Evolutionary conservation across 2,329 filamentous ascomycete genomes (phyloP).

Genomic region (Trichoderma koningiopsis): DNA sequence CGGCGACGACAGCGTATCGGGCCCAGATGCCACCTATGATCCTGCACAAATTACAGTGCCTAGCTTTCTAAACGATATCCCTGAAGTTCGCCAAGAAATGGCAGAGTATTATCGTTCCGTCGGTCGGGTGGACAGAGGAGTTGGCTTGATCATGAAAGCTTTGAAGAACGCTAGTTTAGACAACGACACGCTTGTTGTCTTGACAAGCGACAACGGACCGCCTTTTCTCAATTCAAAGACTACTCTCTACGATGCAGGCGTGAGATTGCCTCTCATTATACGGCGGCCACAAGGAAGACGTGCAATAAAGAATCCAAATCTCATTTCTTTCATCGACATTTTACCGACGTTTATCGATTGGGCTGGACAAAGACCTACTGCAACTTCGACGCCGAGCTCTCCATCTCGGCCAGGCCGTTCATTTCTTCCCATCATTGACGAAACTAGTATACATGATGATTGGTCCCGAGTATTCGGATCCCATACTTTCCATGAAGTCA

Average conservation of each 20-base stretch:
- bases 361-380: background rate
- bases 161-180: conserved; percentile 2
- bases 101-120: conserved; percentile 13
- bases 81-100: conserved; percentile 7
- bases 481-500: conserved; percentile 12
- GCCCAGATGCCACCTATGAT: background rate
- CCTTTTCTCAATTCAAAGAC: conserved; percentile 20
- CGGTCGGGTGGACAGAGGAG: conserved; percentile 7
- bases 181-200: background rate
- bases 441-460: background rate
- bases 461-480: conserved; percentile 2
- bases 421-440: conserved; percentile 11
- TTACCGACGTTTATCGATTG: conserved; percentile 11
- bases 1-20: conserved; percentile 8
- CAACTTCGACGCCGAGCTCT: background rate
- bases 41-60: conserved; percentile 7
- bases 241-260: conserved; percentile 9
- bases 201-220: conserved; percentile 17
- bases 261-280: conserved; percentile 15
- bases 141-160: background rate
- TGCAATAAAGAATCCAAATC: conserved; percentile 1
- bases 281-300: background rate
- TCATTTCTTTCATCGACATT: conserved; percentile 14
- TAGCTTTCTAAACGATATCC: background rate
- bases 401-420: conserved; percentile 7